phyloP scores from a whole-genome alignment of 345 rosid genomes.

The Gossypium herbaceum region DNA sequence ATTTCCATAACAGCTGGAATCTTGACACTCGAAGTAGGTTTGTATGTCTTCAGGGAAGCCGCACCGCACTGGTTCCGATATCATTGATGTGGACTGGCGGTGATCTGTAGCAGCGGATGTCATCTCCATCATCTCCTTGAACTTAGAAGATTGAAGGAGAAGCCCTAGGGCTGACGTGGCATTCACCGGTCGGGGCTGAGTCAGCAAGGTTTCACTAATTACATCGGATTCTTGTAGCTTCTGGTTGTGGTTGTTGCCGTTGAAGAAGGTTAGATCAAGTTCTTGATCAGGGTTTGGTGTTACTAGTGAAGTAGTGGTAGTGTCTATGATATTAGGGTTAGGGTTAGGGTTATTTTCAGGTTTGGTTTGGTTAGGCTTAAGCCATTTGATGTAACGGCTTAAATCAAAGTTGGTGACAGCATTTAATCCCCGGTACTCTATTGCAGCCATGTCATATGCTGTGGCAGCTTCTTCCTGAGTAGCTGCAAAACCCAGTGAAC shows the following conservation, averaged over 20 bases:
- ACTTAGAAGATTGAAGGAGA: conserved; percentile 54
- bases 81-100: conserved; percentile 3
- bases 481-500: conserved; percentile 37
- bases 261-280: conserved; percentile 19
- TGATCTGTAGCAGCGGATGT: conserved; percentile 31
- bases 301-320: neutral
- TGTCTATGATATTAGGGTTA: neutral
- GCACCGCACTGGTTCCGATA: conserved; percentile 36
- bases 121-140: conserved; percentile 68
- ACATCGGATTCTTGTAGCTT: conserved; percentile 8
- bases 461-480: conserved; percentile 97
- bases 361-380: conserved; percentile 34
- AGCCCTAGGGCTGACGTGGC: conserved; percentile 66
- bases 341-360: neutral
- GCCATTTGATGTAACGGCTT: conserved; percentile 75
- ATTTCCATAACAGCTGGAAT: conserved; percentile 36
- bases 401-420: conserved; percentile 95
- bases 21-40: conserved; percentile 63
- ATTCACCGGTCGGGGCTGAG: conserved; percentile 23
- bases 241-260: neutral
- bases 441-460: conserved; percentile 88
- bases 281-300: conserved; percentile 17
- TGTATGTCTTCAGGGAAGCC: conserved; percentile 78
- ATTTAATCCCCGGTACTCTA: conserved; percentile 85
- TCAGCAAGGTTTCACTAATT: neutral